Base-by-base conservation (phyloP, 495 filamentous ascomycete genomes). In the Pyrenula aspistea region DNA sequence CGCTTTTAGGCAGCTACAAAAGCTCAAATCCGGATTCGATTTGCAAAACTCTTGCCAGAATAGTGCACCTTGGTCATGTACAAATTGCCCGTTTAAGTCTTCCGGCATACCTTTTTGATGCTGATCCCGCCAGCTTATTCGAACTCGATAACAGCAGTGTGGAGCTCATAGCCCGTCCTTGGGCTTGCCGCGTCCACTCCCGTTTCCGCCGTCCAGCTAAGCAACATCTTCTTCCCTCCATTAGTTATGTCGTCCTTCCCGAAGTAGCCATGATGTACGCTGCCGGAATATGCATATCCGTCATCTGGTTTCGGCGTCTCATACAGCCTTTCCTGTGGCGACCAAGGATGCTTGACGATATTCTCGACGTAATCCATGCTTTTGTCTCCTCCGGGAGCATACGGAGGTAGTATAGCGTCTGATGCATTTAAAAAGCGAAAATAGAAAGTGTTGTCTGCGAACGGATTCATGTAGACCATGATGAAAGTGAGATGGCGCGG, bases 161-260 rank as follows among this genome's bases (percentile, higher is more conserved):
- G 24, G 24, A 67, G 57, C 22, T 66, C 59, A 50, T 70, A 70
- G 54, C 68, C 67, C 53, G 67, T 66, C 12, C 10, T 48, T 15
- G 57, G 25, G 0, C 54, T 54, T 2, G 58, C 57, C 0, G 67
- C 62, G 49, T 67, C 55, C 25, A 60, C 10, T 15, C 65, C 67
- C 10, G 67, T 70, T 1, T 68, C 65, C 51, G 61, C 63, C 2
- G 67, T 68, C 67, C 67, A 70, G 56, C 63, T 67, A 24, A 70
- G 55, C 25, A 69, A 47, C 55, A 66, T 61, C 55, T 63, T 63
- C 10, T 58, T 62, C 22, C 67, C 67, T 15, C 67, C 67, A 36
- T 70, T 70, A 25, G 56, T 57, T 24, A 70, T 59, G 22, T 70
- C 67, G 47, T 67, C 55, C 1, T 59, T 61, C 10, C 64, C 67